Evolutionary conservation across 805 yeast species (phyloP), one percentile per base, ranked within the genome.

Genomic region (Wickerhamomyces mucosus): DNA sequence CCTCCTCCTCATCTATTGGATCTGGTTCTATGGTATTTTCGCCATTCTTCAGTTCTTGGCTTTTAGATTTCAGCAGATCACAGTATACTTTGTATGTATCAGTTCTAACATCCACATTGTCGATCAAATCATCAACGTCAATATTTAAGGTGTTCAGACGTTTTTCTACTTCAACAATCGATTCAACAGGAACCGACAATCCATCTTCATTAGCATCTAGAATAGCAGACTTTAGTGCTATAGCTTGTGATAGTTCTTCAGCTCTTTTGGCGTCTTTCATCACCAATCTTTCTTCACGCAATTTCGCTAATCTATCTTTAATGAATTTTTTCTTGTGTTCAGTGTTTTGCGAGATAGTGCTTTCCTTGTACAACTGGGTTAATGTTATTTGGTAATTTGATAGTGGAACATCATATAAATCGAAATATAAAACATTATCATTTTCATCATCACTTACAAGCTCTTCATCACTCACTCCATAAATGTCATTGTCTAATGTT

Each of bases 141-240:
- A 19, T 19, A 19, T 19, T 19, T 19, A 56, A 46, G 9, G 53
- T 58, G 18, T 40, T 51, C 11, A 66, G 55, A n/a, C 49, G 47
- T 1, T 41, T 31, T 18, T 50, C 46, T 14, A 63, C 48, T 15
- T 44, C 40, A 6, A 49, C 45, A 21, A 58, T 25, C 21, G 56
- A 45, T 2, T 50, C 56, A 12, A 34, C 37, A 0, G 67, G 58
- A 5, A 61, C 50, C 0, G 47, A 51, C 22, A 56, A 45, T 5
- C 62, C 59, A 5, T 57, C 50, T 2, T 62, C 61, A 32, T 58
- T 59, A 4, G 80, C 79, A 39, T 72, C 72, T 14, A 75, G 74
- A 26, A 74, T 53, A 0, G 76, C 81, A 33, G 78, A 51, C 41
- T 73, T 77, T 20, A 65, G 62, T 2, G 80, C 80, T 10, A 76